Evolutionary conservation across 768 basidiomycete genomes (phyloP).

Genomic region (Kwoniella sp.): DNA sequence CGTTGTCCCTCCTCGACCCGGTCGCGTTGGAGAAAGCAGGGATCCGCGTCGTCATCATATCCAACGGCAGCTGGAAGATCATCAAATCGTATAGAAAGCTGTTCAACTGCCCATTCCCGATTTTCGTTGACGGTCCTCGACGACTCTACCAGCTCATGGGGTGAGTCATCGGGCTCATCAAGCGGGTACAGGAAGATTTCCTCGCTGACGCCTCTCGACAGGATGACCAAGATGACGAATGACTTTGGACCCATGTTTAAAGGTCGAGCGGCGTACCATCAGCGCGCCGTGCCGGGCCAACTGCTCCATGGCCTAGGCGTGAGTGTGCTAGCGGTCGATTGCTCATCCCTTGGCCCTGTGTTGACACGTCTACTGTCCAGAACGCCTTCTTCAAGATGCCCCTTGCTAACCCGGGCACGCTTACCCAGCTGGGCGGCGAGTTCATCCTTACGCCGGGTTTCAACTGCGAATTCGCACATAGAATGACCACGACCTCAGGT

Average conservation of each 20-base stretch:
- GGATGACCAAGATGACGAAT: slow-evolving; percentile 46
- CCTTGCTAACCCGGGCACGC: slow-evolving; percentile 42
- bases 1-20: slow-evolving; percentile 38
- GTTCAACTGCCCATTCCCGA: slow-evolving; percentile 48
- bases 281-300: slow-evolving; percentile 39
- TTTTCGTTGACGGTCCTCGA: slow-evolving; percentile 47
- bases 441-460: slow-evolving; percentile 45
- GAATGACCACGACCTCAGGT: slow-evolving; percentile 49
- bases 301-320: slow-evolving; percentile 41
- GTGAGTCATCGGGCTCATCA: slow-evolving; percentile 15
- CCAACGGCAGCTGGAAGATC: slow-evolving; percentile 49
- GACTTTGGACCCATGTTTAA: slow-evolving; percentile 45
- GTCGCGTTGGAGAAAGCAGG: slow-evolving; percentile 37
- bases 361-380: slow-evolving; percentile 9
- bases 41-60: slow-evolving; percentile 44
- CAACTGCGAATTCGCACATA: slow-evolving; percentile 48
- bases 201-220: background rate
- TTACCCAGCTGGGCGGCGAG: slow-evolving; percentile 50
- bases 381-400: slow-evolving; percentile 47
- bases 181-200: background rate
- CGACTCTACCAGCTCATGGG: slow-evolving; percentile 47
- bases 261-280: slow-evolving; percentile 46
- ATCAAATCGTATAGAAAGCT: slow-evolving; percentile 48
- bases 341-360: background rate
- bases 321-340: slow-evolving; percentile 6